Conservation (phyloP, 2,329 filamentous ascomycete species). For the Sphaerulina vaccinii region DNA sequence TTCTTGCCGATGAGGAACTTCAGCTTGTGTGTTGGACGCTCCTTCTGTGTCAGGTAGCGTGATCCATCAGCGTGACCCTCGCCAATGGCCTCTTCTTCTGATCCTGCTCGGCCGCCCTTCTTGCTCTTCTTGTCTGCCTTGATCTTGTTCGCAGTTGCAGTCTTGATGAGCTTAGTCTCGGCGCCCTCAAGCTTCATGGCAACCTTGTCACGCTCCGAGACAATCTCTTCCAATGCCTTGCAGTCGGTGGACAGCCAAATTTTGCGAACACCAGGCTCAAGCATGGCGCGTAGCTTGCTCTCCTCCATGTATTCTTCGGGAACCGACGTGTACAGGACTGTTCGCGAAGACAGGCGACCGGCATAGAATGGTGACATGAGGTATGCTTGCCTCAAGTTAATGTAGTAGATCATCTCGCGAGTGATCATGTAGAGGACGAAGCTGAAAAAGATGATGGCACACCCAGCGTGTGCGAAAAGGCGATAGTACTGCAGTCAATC, state of each 20-base stretch:
- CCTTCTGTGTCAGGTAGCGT: conserved; percentile 70
- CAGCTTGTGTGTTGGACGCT: conserved; percentile 73
- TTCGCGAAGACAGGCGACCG: conserved; percentile 82
- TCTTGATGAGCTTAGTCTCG: conserved; percentile 79
- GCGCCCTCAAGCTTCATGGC: conserved; percentile 81
- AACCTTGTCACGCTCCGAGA: conserved; percentile 75
- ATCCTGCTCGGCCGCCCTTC: conserved; percentile 49
- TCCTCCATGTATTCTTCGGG: conserved; percentile 76
- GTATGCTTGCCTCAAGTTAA: conserved; percentile 91
- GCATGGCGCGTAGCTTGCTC: conserved; percentile 73
- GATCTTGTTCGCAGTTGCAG: conserved; percentile 69
- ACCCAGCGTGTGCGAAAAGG: conserved; percentile 78
- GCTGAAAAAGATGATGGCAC: conserved; percentile 77
- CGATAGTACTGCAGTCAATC: conserved; percentile 49
- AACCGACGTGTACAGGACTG: conserved; percentile 84
- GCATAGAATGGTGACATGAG: conserved; percentile 81
- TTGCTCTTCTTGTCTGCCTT: conserved; percentile 69
- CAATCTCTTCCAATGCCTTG: conserved; percentile 73
- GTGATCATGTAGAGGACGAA: conserved; percentile 89
- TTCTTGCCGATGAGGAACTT: conserved; percentile 77
- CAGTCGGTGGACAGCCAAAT: conserved; percentile 82
- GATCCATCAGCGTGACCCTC: conserved; percentile 71
- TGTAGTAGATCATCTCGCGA: conserved; percentile 84
- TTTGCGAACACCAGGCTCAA: conserved; percentile 75
- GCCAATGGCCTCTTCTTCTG: conserved; percentile 49